Evolutionary conservation across 192 early-diverging fungal species (phyloP).

Genomic region (Pilaira anomala): DNA sequence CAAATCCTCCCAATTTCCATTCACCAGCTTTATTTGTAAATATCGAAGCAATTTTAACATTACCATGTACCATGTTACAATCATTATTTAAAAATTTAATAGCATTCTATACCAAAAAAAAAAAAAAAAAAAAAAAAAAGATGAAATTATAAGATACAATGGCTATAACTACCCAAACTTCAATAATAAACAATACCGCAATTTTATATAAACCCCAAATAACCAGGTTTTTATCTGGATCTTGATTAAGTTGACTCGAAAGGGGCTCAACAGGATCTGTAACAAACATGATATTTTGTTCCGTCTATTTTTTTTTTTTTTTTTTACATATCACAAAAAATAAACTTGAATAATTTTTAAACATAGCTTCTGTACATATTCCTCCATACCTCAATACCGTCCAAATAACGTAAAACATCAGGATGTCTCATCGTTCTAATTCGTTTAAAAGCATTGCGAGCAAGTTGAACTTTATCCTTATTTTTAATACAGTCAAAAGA

Average conservation of each 20-base stretch:
- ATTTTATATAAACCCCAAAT: slow-evolving; percentile 89
- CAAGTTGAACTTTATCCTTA: slow-evolving; percentile 71
- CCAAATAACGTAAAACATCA: slow-evolving; percentile 77
- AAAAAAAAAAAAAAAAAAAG: not conserved
- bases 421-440: slow-evolving; percentile 91
- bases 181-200: slow-evolving; percentile 53
- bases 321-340: no score
- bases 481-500: slow-evolving; percentile 71
- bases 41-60: slow-evolving; percentile 73
- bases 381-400: slow-evolving; percentile 74
- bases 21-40: slow-evolving; percentile 90
- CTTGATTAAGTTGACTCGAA: slow-evolving; percentile 42
- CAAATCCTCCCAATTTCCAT: slow-evolving; percentile 93
- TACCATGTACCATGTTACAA: slow-evolving; percentile 84
- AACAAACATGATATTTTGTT: slow-evolving; percentile 76
- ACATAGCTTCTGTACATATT: not conserved
- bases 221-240: slow-evolving; percentile 59
- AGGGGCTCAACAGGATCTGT: slow-evolving; percentile 84
- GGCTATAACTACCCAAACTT: no score
- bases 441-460: slow-evolving; percentile 83
- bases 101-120: slow-evolving; percentile 53
- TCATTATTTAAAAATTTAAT: slow-evolving; percentile 88
- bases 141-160: no score
- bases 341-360: not conserved
- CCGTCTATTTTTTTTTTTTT: no score